Conservation (phyloP, 2,329 filamentous ascomycete species). For the Alternaria viburni region DNA sequence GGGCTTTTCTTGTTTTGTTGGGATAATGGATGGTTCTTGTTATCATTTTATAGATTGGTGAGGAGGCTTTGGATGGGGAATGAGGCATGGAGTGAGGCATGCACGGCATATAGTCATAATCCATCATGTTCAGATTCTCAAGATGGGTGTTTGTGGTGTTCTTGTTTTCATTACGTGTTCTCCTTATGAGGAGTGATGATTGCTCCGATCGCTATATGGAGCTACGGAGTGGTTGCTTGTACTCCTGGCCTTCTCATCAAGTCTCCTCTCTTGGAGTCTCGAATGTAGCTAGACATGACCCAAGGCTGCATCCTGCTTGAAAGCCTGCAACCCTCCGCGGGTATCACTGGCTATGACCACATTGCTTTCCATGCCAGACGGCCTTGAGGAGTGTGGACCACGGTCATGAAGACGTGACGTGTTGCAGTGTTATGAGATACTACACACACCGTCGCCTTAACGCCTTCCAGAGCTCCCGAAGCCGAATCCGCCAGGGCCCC, state of each 20-base stretch:
- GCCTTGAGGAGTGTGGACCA: background rate
- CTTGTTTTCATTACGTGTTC: background rate
- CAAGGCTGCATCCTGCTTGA: background rate
- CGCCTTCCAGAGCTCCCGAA: constrained; percentile 37
- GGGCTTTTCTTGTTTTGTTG: background rate
- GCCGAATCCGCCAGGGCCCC: constrained; percentile 33
- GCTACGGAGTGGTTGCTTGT: background rate
- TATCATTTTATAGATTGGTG: constrained; percentile 6
- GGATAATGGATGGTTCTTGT: constrained; percentile 3
- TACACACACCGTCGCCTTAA: constrained; percentile 21
- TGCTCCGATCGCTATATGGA: background rate
- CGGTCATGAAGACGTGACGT: background rate
- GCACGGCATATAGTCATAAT: constrained; percentile 14
- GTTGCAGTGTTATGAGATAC: background rate
- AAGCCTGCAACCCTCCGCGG: background rate
- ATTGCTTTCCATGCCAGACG: background rate
- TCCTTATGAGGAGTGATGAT: background rate
- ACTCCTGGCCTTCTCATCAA: background rate
- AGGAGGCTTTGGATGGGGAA: constrained; percentile 3
- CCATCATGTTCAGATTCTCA: constrained; percentile 5
- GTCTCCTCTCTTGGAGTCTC: background rate
- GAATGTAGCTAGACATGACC: background rate
- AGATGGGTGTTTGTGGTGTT: background rate
- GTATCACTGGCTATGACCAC: too few species aligned
- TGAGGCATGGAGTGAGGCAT: background rate